These are phyloP conservation scores for Xerocomellus intermedius DNA, from an alignment of 768 basidiomycete species.

Conservation along the genomic window DNA sequence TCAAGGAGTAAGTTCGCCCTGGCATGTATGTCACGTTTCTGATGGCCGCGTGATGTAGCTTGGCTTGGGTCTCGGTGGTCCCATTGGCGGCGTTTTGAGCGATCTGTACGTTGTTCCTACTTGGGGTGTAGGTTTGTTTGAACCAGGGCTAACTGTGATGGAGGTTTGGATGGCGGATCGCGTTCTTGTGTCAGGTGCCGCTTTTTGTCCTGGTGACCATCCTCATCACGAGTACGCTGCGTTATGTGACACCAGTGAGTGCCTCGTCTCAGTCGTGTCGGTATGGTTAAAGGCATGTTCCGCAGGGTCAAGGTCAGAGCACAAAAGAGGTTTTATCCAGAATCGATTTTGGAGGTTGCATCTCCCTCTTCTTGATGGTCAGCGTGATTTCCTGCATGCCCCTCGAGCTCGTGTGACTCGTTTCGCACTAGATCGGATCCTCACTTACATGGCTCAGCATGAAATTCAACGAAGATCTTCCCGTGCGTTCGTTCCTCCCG, in stretches of 20 bases:
- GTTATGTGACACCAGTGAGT: slow-evolving; percentile 65
- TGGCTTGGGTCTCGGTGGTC: slow-evolving; percentile 24
- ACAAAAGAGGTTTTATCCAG: slow-evolving; percentile 65
- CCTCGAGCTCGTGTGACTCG: background rate
- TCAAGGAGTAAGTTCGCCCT: slow-evolving; percentile 13
- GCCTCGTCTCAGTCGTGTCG: background rate
- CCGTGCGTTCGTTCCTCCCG: slow-evolving; percentile 34
- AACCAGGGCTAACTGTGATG: background rate
- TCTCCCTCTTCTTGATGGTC: slow-evolving; percentile 57
- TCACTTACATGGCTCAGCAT: slow-evolving; percentile 70
- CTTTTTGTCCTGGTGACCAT: slow-evolving; percentile 52
- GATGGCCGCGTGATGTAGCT: slow-evolving; percentile 10
- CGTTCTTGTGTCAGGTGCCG: slow-evolving; percentile 71
- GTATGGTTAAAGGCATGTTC: background rate
- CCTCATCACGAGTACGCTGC: slow-evolving; percentile 50
- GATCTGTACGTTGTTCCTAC: slow-evolving; percentile 14
- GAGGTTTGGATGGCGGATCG: slow-evolving; percentile 46
- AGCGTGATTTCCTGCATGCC: slow-evolving; percentile 13
- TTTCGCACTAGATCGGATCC: slow-evolving; percentile 45
- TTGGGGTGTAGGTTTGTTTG: background rate
- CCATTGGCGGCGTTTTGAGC: slow-evolving; percentile 20
- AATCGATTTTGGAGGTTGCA: slow-evolving; percentile 77
- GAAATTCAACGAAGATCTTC: slow-evolving; percentile 63
- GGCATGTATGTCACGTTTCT: background rate
- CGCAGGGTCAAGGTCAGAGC: slow-evolving; percentile 63